Percentiles rank a stretch among this genome's conserved stretches.
phyloP scores from a whole-genome alignment of 768 basidiomycete genomes.

The Psilocybe cyanescens region DNA sequence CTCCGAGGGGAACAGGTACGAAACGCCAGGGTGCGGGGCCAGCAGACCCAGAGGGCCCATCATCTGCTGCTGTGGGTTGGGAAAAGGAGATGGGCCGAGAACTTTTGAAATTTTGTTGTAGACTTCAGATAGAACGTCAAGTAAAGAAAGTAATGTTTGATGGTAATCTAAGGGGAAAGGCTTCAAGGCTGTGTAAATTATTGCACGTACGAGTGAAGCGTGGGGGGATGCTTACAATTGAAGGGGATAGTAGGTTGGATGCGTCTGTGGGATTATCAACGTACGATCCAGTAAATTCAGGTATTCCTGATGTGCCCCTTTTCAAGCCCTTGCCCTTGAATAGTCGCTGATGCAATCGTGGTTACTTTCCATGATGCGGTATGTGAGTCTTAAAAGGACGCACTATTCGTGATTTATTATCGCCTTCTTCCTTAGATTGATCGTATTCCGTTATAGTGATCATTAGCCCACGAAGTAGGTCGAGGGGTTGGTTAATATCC shows the following conservation, averaged over 20 bases:
- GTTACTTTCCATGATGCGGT: background rate
- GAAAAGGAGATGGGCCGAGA: conserved; percentile 81
- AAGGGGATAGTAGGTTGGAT: conserved; percentile 73
- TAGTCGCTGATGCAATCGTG: conserved; percentile 38
- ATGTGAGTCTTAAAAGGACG: conserved; percentile 11
- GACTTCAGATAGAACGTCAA: conserved; percentile 87
- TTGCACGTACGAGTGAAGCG: background rate
- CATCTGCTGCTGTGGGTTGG: conserved; percentile 65
- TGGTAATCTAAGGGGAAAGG: conserved; percentile 92
- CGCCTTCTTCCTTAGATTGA: conserved; percentile 72
- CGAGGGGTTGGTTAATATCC: conserved; percentile 79
- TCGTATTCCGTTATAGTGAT: conserved; percentile 80
- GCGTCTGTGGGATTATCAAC: conserved; percentile 60
- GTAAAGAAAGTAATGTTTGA: conserved; percentile 84
- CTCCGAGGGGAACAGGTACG: conserved; percentile 70
- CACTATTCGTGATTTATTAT: conserved; percentile 74
- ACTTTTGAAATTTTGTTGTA: conserved; percentile 87
- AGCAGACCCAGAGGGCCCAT: conserved; percentile 80
- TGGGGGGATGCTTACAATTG: conserved; percentile 55
- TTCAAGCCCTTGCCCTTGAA: conserved; percentile 62
- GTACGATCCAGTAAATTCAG: conserved; percentile 65
- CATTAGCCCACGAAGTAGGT: conserved; percentile 76
- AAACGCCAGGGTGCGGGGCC: conserved; percentile 81
- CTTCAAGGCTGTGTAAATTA: conserved; percentile 39
- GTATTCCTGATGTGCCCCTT: conserved; percentile 53